Evolutionary conservation across 208 protist species (phyloP).

Genomic region (Trypanosoma mega): DNA sequence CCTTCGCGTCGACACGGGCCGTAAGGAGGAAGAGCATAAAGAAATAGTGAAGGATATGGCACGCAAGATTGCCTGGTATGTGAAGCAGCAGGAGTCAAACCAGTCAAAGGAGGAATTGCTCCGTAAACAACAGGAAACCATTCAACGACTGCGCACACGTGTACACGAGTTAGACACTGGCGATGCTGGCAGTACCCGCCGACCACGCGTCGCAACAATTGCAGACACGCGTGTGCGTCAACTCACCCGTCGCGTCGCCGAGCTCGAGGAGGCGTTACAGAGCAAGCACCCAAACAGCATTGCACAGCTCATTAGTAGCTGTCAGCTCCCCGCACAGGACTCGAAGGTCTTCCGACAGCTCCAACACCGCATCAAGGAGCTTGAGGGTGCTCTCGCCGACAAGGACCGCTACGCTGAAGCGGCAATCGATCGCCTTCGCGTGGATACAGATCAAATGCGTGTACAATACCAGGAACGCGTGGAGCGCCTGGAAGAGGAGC

Average conservation of each 20-base stretch:
- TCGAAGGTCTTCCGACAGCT: constrained; percentile 49
- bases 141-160: constrained; percentile 28
- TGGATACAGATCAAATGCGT: constrained; percentile 55
- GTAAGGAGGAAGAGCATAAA: constrained; percentile 30
- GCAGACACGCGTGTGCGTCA: constrained; percentile 25
- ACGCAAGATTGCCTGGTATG: constrained; percentile 40
- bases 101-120: constrained; percentile 36
- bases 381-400: constrained; percentile 58
- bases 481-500: constrained; percentile 36
- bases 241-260: constrained; percentile 37
- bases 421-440: constrained; percentile 49
- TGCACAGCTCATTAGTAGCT: constrained; percentile 58
- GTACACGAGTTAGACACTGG: constrained; percentile 19
- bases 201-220: constrained; percentile 1
- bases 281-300: constrained; percentile 54
- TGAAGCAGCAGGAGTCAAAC: constrained; percentile 39
- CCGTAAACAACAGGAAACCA: constrained; percentile 39
- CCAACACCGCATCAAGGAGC: constrained; percentile 37
- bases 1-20: constrained; percentile 23
- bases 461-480: constrained; percentile 63
- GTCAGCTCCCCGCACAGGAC: constrained; percentile 38
- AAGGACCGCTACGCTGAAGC: constrained; percentile 63
- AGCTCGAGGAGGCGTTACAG: constrained; percentile 46
- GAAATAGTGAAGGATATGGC: constrained; percentile 36
- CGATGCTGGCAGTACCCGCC: constrained; percentile 6